Evolutionary conservation across 2,329 filamentous ascomycete genomes (phyloP), one percentile per base, ranked within the genome.

Genomic region (Xylariales sp.): DNA sequence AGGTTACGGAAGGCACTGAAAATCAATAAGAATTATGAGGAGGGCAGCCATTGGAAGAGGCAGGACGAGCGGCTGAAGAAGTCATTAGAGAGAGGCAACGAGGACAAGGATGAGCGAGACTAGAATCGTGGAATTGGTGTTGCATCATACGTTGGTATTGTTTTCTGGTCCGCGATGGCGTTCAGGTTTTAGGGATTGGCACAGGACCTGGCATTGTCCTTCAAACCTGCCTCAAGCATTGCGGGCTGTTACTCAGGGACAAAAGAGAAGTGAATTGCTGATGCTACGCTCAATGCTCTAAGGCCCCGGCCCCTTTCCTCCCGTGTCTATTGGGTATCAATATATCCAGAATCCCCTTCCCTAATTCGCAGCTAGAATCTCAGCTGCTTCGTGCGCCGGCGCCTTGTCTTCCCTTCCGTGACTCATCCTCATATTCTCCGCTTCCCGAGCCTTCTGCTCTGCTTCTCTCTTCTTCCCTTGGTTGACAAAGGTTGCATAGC

Each of bases 11-110:
- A 75, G 63, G 93, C 93, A 6, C 71, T 98, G 51, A 90, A 89
- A 37, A 95, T 97, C 55, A 82, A 82, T 58, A 83, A 84, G 58
- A 77, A 91, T 60, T 93, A 93, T 55, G 82, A 91, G 58, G 88
- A 94, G 62, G 89, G 88, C 5, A 78, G 83, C 37, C 86, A 95
- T 62, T 93, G 88, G 86, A 82, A 79, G 66, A 82, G 80, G 49
- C 86, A 94, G 60, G 88, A 93, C 58, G 86, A 91, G 63, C 73
- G 82, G 46, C 42, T 74, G 38, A 68, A 70, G 40, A 66, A 63
- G 40, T 61, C 66, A 4, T 43, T 69, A 11, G 69, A 73, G 34
- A 63, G 63, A 27, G 65, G 69, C 15, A 45, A 38, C 21, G 40
- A 27, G 22, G 42, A 37, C 7, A 33, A 15, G 14, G 36, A 22